Evolutionary conservation across 768 basidiomycete species (phyloP), one percentile per base, ranked within the genome.

Genomic region (Leccinum boreale): DNA sequence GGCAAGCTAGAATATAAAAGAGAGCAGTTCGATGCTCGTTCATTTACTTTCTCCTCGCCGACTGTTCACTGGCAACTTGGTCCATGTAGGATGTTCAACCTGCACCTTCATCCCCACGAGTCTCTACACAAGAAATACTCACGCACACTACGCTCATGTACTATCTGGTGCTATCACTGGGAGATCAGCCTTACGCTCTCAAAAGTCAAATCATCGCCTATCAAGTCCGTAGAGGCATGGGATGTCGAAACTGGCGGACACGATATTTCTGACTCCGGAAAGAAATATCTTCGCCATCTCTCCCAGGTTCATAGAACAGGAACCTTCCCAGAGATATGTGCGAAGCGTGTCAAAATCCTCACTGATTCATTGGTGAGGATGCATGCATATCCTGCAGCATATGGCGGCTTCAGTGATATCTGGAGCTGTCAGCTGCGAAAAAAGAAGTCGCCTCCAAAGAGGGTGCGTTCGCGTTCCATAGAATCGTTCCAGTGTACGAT

Each of bases 341-440:
- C 19, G 14, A 56, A 52, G 31, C 45, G 46, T 28, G 42, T 53
- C 58, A 23, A 3, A 29, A 9, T 39, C 52, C 65, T 70, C 58
- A 70, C 71, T 3, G 9, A 57, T 1, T 49, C 28, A 26, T 47
- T 70, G 50, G 29, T 19, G 52, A 69, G 12, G 47, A 57, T 24
- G 7, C 9, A 60, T 19, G 36, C 49, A 9, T 65, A 70, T 55
- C 71, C 71, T 29, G 57, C 29, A 0, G 71, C 70, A 0, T 58
- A 63, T 39, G 70, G 70, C 1, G 71, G 70, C 23, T 71, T 73
- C 58, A 73, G 69, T 17, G 70, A 70, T 3, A 46, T 70, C 53
- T 70, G 71, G 70, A 36, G 53, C 5, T 73, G 71, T 21, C n/a
- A 35, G 17, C 42, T 65, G 28, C 44, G 8, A 36, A 0, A 2